phyloP scores from a whole-genome alignment of 2,329 filamentous ascomycete genomes.

The Clonostachys rosea region DNA sequence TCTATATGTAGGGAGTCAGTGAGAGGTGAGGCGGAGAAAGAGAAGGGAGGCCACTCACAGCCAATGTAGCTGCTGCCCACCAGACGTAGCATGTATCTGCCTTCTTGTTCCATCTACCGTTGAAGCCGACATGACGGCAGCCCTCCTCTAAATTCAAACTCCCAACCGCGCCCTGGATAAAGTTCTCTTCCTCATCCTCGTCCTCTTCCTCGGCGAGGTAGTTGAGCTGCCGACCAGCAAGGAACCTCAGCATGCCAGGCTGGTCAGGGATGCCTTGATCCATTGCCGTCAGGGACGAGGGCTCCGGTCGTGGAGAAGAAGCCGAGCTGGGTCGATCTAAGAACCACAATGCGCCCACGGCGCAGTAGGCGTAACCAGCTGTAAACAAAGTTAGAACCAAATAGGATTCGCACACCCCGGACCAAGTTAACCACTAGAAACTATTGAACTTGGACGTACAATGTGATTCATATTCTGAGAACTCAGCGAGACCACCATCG shows the following conservation, averaged over 20 bases:
- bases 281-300: conserved; percentile 18
- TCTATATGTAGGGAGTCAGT: conserved; percentile 26
- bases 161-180: conserved; percentile 25
- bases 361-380: conserved; percentile 92
- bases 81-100: conserved; percentile 96
- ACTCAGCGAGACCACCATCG: conserved; percentile 80
- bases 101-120: conserved; percentile 85
- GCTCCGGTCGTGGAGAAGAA: conserved; percentile 12
- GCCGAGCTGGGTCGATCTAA: conserved; percentile 55
- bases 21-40: background rate
- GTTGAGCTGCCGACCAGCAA: conserved; percentile 59
- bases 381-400: background rate
- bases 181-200: conserved; percentile 33
- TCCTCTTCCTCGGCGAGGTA: conserved; percentile 47
- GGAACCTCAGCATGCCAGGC: conserved; percentile 40
- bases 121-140: conserved; percentile 66
- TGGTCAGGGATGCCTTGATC: conserved; percentile 26
- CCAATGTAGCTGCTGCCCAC: conserved; percentile 72
- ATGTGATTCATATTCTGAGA: conserved; percentile 76
- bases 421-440: no score
- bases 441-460: conserved; percentile 39
- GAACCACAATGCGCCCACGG: conserved; percentile 71
- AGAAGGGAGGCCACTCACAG: conserved; percentile 18
- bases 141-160: conserved; percentile 21
- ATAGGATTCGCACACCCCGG: no score